These are phyloP conservation scores for Croton setiger DNA, from an alignment of 441 rosid genomes.

Conservation along the genomic window DNA sequence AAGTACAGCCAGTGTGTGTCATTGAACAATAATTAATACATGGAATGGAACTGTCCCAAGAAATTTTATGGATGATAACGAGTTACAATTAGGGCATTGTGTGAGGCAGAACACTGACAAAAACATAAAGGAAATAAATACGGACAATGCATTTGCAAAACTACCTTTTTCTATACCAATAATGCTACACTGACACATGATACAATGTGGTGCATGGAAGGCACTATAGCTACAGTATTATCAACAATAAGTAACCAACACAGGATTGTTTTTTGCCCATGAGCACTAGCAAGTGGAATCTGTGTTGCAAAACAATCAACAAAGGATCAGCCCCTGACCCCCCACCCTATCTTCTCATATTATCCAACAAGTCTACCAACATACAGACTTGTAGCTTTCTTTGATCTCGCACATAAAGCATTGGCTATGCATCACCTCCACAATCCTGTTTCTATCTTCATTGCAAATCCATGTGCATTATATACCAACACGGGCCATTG, in stretches of 20 bases:
- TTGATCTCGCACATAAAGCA: not conserved
- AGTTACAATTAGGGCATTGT: not conserved
- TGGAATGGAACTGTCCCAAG: not conserved
- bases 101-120: not conserved
- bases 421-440: not conserved
- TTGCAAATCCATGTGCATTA: not conserved
- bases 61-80: not conserved
- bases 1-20: not conserved
- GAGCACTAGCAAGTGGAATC: slow-evolving; percentile 2
- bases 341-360: not conserved
- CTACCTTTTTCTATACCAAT: not conserved
- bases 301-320: not conserved
- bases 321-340: not conserved
- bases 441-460: not conserved
- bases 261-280: not conserved
- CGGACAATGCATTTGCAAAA: not conserved
- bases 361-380: not conserved
- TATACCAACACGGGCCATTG: not conserved
- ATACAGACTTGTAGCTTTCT: not conserved
- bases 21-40: not conserved
- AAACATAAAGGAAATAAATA: not conserved
- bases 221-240: not conserved
- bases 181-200: not conserved
- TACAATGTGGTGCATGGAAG: not conserved
- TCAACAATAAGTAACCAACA: not conserved